Evolutionary conservation across 495 filamentous ascomycete genomes (phyloP).

Genomic region (Penicillium taxi): DNA sequence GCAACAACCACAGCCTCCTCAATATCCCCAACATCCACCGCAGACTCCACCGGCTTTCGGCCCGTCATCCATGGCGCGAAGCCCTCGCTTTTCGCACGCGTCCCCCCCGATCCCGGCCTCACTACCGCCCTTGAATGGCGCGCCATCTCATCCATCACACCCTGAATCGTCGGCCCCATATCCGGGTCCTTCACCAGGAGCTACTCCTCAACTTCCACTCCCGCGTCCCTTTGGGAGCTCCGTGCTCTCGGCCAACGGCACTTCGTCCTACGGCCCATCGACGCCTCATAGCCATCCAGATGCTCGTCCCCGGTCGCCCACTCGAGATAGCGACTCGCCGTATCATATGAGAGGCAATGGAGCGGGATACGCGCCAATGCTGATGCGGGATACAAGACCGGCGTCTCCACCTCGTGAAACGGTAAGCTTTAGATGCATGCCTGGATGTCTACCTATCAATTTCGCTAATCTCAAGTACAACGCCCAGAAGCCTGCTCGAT

Average conservation of each 20-base stretch:
- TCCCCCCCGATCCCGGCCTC: conserved; percentile 46
- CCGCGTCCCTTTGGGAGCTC: conserved; percentile 41
- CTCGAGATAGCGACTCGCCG: conserved; percentile 33
- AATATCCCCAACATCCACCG: conserved; percentile 45
- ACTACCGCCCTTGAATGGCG: conserved; percentile 42
- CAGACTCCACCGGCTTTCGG: conserved; percentile 47
- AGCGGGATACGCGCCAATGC: conserved; percentile 21
- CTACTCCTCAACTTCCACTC: conserved; percentile 26
- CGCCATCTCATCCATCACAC: conserved; percentile 41
- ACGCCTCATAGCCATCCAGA: conserved; percentile 39
- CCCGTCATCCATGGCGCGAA: conserved; percentile 47
- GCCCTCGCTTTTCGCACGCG: conserved; percentile 44
- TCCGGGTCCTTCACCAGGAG: conserved; percentile 31
- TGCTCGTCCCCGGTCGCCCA: conserved; percentile 38
- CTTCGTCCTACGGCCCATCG: conserved; percentile 33
- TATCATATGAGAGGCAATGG: conserved; percentile 29
- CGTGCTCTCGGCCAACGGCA: conserved; percentile 28
- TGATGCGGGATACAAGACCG: conserved; percentile 25
- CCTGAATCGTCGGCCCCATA: conserved; percentile 39
- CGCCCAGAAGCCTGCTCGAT: conserved; percentile 55
- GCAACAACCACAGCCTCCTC: too few relatives aligned
- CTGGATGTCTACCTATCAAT: not conserved
- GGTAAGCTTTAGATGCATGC: conserved; percentile 18
- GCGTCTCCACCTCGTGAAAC: conserved; percentile 35
- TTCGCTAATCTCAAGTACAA: not conserved